A percentile compares a stretch with the other conserved stretches of the same genome.
Conservation (phyloP, 192 early-diverging fungal species). For the Entomortierella beljakovae region DNA sequence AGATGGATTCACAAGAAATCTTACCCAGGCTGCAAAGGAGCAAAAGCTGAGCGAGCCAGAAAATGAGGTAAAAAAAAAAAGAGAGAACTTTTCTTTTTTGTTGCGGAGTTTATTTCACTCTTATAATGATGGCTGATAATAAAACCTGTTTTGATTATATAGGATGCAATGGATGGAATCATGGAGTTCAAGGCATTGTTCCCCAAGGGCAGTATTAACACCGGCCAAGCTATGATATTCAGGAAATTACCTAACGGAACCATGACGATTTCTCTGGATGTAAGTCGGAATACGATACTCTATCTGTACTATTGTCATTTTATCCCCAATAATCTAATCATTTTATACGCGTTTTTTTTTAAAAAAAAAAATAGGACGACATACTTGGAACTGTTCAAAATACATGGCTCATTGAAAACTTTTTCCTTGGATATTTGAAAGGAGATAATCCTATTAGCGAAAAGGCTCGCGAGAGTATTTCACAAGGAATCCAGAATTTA, state of each 20-base stretch:
- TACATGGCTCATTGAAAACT: constrained; percentile 61
- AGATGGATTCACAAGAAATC: constrained; percentile 63
- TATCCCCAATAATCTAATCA: neutral
- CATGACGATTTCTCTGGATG: constrained; percentile 58
- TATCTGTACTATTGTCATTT: neutral
- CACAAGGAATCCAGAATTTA: constrained; percentile 38
- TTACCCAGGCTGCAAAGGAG: constrained; percentile 57
- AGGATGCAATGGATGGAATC: constrained; percentile 63
- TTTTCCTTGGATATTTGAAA: constrained; percentile 64
- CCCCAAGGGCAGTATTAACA: constrained; percentile 59
- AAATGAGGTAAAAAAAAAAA: constrained; percentile 35
- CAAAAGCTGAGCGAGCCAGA: constrained; percentile 55
- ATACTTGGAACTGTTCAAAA: constrained; percentile 57
- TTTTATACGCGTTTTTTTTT: neutral
- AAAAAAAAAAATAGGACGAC: constrained; percentile 61
- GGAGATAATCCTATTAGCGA: constrained; percentile 58
- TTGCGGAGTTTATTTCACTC: neutral
- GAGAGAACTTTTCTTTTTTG: neutral
- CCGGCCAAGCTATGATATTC: constrained; percentile 60
- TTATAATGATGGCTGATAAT: neutral
- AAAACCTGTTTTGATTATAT: neutral
- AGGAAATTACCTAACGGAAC: constrained; percentile 41
- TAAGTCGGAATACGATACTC: constrained; percentile 16
- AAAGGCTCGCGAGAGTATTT: constrained; percentile 48
- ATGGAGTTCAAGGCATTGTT: constrained; percentile 64